Base-by-base conservation (phyloP, 345 rosid species). In the Gossypium herbaceum region DNA sequence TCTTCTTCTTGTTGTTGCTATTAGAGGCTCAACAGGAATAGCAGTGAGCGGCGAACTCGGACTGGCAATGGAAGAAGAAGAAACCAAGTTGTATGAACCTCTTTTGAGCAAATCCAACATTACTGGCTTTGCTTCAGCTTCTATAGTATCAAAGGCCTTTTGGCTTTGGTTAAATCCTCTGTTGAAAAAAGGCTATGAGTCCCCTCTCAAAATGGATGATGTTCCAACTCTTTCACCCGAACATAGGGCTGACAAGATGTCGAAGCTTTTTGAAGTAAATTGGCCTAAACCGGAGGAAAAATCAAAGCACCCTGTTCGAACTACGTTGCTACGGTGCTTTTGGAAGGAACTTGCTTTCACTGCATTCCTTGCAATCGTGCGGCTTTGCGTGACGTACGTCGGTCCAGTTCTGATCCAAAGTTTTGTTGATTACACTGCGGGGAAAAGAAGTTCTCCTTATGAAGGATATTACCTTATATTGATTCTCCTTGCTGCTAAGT, bases 151-250 rank as follows among this genome's bases (percentile, higher is more conserved):
- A 2, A 92, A 86, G 72, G 74, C 81, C 71, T 92, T 94, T 48
- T 94, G 95, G 98, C 43, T 94, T 39, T 94, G 97, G 98, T 90
- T 94, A 91, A 94, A 91, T 80, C 97, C 97, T 15, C 75, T 94
- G 44, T 81, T 92, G 22, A 83, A 79, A 59, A 88, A 86, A 84
- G 98, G 97, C 29, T 94, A 90, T 78, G 82, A 86, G 76, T 85
- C 97, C 19, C 94, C 98, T 25, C 84, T 94, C 56, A 92, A 84
- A 52, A 79, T 90, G 2, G 88, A 87, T 11, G 89, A 92, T 16
- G 83, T 94, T 41, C 98, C 98, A 0, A 79, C 88, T 17, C 91
- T 94, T 44, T 89, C 97, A 0, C 95, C 90, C 0, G 85, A 88
- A 68, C 97, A 94, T 71, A 82, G 87, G 78, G 97, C 98, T 2